phyloP scores from a whole-genome alignment of 345 rosid genomes.

The Pseudoturritis turrita region DNA sequence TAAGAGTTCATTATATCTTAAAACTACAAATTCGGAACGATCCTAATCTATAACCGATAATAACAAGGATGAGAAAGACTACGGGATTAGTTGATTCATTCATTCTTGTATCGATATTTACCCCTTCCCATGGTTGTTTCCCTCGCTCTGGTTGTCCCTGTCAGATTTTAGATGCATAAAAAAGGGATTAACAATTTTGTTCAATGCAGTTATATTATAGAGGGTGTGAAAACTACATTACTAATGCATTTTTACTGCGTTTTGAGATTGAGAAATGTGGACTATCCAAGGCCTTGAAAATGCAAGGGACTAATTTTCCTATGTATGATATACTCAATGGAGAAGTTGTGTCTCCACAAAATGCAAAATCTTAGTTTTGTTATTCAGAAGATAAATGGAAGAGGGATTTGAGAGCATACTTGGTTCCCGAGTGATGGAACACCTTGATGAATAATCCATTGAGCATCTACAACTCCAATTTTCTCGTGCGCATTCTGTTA shows the following conservation, averaged over 20 bases:
- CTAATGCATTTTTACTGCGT: background rate
- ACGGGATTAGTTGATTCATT: background rate
- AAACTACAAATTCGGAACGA: background rate
- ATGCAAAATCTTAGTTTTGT: background rate
- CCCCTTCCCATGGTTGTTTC: slow-evolving; percentile 66
- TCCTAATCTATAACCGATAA: background rate
- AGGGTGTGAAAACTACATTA: too few species aligned
- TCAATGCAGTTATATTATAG: background rate
- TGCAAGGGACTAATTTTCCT: background rate
- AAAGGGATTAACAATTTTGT: background rate
- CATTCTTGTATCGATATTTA: slow-evolving; percentile 10
- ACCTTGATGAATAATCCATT: slow-evolving; percentile 63
- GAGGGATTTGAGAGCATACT: slow-evolving; percentile 31
- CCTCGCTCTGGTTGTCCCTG: slow-evolving; percentile 49
- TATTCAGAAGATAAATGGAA: background rate
- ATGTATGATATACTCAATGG: background rate
- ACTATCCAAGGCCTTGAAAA: background rate
- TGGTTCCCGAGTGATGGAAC: slow-evolving; percentile 72
- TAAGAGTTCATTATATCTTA: background rate
- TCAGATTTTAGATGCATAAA: background rate
- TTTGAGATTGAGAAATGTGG: background rate
- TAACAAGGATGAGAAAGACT: background rate
- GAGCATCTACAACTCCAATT: slow-evolving; percentile 75
- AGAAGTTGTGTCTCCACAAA: background rate
- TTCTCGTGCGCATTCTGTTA: slow-evolving; percentile 57